phyloP scores from a whole-genome alignment of 2,329 filamentous ascomycete genomes.

The Stachybotrys chlorohalonatus region DNA sequence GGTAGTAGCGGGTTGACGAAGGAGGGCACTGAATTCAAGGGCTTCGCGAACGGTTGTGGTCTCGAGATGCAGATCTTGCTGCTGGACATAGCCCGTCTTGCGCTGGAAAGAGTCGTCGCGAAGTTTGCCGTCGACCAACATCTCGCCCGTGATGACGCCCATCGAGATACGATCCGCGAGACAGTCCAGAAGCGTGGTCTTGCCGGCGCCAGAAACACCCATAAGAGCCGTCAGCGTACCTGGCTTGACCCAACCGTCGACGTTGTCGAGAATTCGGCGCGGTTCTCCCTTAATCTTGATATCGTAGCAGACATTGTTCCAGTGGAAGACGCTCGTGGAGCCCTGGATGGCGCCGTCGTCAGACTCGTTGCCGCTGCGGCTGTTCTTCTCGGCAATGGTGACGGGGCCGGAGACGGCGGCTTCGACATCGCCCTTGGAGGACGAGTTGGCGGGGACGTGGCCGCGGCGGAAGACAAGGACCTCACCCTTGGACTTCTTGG shows the following conservation, averaged over 20 bases:
- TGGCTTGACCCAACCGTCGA: slow-evolving; percentile 69
- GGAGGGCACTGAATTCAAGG: slow-evolving; percentile 30
- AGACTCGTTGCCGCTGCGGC: not conserved
- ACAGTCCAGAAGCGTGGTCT: slow-evolving; percentile 57
- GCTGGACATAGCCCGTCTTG: slow-evolving; percentile 63
- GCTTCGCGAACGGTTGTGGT: slow-evolving; percentile 38
- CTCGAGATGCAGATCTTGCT: slow-evolving; percentile 44
- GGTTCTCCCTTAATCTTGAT: slow-evolving; percentile 59
- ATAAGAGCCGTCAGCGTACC: slow-evolving; percentile 65
- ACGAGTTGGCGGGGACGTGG: slow-evolving; percentile 8
- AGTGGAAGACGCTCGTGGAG: slow-evolving; percentile 48
- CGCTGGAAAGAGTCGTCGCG: slow-evolving; percentile 61
- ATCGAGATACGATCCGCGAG: slow-evolving; percentile 63
- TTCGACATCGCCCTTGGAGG: slow-evolving; percentile 12
- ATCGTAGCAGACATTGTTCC: slow-evolving; percentile 65
- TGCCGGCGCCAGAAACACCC: slow-evolving; percentile 41
- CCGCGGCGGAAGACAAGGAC: slow-evolving; percentile 49
- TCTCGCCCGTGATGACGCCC: slow-evolving; percentile 61
- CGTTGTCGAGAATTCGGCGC: slow-evolving; percentile 58
- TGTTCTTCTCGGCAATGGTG: slow-evolving; percentile 9
- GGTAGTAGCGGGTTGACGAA: slow-evolving; percentile 33
- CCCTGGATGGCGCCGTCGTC: slow-evolving; percentile 13
- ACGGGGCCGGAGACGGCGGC: slow-evolving; percentile 9
- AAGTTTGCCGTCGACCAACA: slow-evolving; percentile 60
- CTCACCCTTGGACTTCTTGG: slow-evolving; percentile 51